These are phyloP conservation scores for Mucor indicus DNA, from an alignment of 371 early-diverging fungal species.

Conservation along the genomic window DNA sequence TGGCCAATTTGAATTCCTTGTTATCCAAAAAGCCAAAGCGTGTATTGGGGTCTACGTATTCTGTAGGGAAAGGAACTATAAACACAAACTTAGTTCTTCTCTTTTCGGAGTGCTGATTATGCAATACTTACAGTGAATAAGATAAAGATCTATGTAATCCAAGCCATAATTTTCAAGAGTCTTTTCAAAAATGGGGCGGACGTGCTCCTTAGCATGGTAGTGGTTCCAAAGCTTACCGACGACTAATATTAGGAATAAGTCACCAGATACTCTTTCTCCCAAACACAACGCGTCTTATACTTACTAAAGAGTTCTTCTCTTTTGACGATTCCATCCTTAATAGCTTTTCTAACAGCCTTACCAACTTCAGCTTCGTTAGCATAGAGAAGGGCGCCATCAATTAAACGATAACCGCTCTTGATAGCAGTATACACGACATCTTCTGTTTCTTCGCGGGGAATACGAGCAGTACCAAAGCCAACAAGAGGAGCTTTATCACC, in stretches of 20 bases:
- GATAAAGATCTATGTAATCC: constrained; percentile 66
- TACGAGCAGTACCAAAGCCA: constrained; percentile 46
- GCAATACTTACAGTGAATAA: constrained; percentile 37
- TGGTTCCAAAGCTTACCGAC: constrained; percentile 75
- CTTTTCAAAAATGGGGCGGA: constrained; percentile 43
- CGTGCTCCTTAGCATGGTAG: constrained; percentile 45
- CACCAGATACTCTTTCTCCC: neutral
- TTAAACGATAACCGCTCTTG: constrained; percentile 44
- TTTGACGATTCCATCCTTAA: constrained; percentile 56
- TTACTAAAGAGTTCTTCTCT: constrained; percentile 57
- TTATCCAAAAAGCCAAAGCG: constrained; percentile 15
- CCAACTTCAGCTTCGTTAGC: constrained; percentile 73
- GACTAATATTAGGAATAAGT: constrained; percentile 35
- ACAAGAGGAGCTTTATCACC: constrained; percentile 45
- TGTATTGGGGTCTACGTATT: constrained; percentile 4
- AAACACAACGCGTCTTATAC: neutral
- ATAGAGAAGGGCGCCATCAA: constrained; percentile 50
- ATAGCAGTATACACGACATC: constrained; percentile 51
- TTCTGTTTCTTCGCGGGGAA: constrained; percentile 27
- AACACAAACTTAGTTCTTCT: too few species aligned
- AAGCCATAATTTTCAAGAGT: constrained; percentile 44
- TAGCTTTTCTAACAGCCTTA: constrained; percentile 47
- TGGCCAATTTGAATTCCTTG: constrained; percentile 20
- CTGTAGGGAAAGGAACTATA: constrained; percentile 17
- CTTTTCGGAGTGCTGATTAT: too few species aligned